phyloP scores from a whole-genome alignment of 495 filamentous ascomycete genomes.

The Tuber calosporum region DNA sequence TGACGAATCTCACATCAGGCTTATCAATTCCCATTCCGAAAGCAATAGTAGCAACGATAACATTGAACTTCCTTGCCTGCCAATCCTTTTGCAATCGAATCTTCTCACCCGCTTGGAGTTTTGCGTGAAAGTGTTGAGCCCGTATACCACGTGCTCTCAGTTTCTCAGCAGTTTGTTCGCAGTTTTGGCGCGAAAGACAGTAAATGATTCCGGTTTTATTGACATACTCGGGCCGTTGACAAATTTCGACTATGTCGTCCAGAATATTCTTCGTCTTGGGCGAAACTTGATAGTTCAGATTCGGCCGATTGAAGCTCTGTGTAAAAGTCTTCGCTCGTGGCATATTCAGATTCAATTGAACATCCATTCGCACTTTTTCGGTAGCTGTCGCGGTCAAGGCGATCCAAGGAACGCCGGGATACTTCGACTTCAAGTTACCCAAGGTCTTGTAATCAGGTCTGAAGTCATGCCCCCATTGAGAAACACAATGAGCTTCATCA shows the following conservation, averaged over 20 bases:
- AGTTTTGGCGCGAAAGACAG: conserved; percentile 74
- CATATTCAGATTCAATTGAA: conserved; percentile 81
- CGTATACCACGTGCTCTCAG: conserved; percentile 58
- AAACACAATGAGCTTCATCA: conserved; percentile 97
- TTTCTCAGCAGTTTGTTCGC: conserved; percentile 67
- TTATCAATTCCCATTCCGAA: conserved; percentile 99
- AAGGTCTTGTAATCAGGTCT: conserved; percentile 90
- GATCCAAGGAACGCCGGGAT: conserved; percentile 78
- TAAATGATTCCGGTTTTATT: conserved; percentile 88
- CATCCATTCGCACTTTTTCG: conserved; percentile 79
- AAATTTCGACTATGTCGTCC: conserved; percentile 62
- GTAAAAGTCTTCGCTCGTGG: conserved; percentile 64
- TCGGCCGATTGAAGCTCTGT: conserved; percentile 91
- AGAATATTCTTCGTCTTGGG: conserved; percentile 53
- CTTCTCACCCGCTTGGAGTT: conserved; percentile 59
- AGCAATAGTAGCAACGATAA: conserved; percentile 97
- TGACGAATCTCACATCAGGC: conserved; percentile 86
- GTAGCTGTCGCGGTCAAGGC: conserved; percentile 94
- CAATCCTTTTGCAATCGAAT: conserved; percentile 63
- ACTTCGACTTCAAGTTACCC: conserved; percentile 59
- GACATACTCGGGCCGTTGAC: conserved; percentile 55
- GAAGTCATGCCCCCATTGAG: conserved; percentile 98
- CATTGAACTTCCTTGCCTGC: conserved; percentile 69
- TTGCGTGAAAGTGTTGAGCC: conserved; percentile 80
- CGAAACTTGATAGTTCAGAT: conserved; percentile 77